A percentile compares a stretch with the other conserved stretches of the same genome.
These are phyloP conservation scores for Rubroshorea leprosula DNA, from an alignment of 345 rosid genomes.

Conservation along the genomic window DNA sequence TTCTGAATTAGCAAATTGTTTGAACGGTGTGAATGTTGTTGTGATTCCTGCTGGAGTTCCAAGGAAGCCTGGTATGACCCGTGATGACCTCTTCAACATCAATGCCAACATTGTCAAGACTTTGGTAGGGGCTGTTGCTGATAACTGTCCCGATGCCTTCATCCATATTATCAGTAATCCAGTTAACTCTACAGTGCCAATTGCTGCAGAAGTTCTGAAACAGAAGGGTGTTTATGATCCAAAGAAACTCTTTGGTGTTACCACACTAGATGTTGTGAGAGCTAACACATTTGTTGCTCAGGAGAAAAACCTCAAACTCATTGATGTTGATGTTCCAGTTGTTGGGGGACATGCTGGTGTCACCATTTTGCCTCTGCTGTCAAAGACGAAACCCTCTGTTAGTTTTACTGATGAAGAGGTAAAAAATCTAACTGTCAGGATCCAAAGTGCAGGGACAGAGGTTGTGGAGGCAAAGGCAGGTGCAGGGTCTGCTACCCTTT, in stretches of 20 bases:
- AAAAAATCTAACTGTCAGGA: constrained; percentile 67
- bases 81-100: constrained; percentile 92
- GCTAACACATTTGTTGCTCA: constrained; percentile 91
- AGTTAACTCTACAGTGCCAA: constrained; percentile 86
- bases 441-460: constrained; percentile 93
- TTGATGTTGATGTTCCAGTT: constrained; percentile 90
- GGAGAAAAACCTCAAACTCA: constrained; percentile 78
- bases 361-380: constrained; percentile 85
- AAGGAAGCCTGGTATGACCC: constrained; percentile 94
- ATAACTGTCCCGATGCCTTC: constrained; percentile 84
- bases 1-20: constrained; percentile 56
- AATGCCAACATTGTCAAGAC: constrained; percentile 77
- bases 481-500: constrained; percentile 92
- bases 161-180: constrained; percentile 94
- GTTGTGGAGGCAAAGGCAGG: constrained; percentile 98
- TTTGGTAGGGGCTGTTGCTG: constrained; percentile 84
- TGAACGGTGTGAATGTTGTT: constrained; percentile 75
- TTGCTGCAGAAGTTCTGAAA: constrained; percentile 86
- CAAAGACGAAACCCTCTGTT: constrained; percentile 71
- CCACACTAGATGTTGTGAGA: constrained; percentile 86
- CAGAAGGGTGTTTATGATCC: constrained; percentile 88
- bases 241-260: constrained; percentile 88
- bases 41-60: constrained; percentile 96
- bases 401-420: constrained; percentile 73
- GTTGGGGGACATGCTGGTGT: constrained; percentile 95